Conservation (phyloP, 768 basidiomycete species). For the Suillus fuscotomentosus region DNA sequence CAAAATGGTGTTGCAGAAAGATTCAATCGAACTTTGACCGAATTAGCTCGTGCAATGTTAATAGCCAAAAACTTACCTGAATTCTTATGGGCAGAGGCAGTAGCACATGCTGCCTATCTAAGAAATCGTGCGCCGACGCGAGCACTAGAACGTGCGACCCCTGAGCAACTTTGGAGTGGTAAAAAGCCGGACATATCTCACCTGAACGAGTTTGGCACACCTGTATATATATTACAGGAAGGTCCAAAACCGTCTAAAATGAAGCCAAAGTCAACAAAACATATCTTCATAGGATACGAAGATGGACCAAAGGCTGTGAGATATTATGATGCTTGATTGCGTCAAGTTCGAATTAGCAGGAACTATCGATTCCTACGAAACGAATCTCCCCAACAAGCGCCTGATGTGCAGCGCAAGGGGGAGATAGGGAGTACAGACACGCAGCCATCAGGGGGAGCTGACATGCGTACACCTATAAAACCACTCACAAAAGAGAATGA, state of each 20-base stretch:
- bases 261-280: slow-evolving; percentile 8
- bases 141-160: no score
- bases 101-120: no score
- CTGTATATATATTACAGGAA: slow-evolving; percentile 12
- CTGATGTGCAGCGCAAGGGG: not conserved
- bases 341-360: no score
- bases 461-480: not conserved
- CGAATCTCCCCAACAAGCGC: not conserved
- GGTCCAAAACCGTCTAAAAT: slow-evolving; percentile 12
- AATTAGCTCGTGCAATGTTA: no score
- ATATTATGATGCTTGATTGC: slow-evolving; percentile 12
- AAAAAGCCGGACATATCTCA: no score
- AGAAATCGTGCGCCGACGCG: no score
- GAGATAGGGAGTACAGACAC: not conserved
- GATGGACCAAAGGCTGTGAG: slow-evolving; percentile 10
- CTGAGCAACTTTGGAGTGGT: no score
- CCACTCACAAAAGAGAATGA: not conserved
- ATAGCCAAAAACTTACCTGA: no score
- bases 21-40: no score
- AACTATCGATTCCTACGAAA: not conserved
- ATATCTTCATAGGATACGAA: slow-evolving; percentile 14
- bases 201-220: no score
- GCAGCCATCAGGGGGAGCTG: not conserved
- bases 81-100: no score
- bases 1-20: no score